Conservation (phyloP, 169 alveolate genomes). For the Pseudocohnilembus persalinus region DNA sequence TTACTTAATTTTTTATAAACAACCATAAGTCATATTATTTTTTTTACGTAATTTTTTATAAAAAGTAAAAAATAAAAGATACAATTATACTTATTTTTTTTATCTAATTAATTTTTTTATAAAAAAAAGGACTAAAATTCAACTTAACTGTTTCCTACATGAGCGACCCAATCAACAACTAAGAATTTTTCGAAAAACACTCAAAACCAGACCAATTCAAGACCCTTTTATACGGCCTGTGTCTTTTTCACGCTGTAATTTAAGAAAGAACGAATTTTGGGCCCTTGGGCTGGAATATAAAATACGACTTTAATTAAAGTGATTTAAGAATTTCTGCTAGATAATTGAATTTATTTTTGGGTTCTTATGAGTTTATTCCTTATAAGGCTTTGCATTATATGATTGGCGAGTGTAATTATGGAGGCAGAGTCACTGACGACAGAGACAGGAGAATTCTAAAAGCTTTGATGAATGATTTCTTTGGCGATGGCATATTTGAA, state of each 20-base stretch:
- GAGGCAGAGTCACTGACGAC: constrained; percentile 87
- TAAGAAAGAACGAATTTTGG: constrained; percentile 82
- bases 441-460: constrained; percentile 77
- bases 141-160: constrained; percentile 63
- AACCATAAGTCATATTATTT: no score
- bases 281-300: constrained; percentile 78
- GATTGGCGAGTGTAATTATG: constrained; percentile 82
- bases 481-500: constrained; percentile 44
- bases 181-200: constrained; percentile 54
- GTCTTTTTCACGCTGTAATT: constrained; percentile 79
- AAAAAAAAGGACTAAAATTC: constrained; percentile 34
- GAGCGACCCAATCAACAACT: constrained; percentile 59
- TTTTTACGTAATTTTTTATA: no score
- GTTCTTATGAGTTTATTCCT: constrained; percentile 59
- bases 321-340: constrained; percentile 66
- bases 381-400: constrained; percentile 73
- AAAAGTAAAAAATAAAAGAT: no score
- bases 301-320: constrained; percentile 73
- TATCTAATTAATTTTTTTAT: no score
- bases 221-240: constrained; percentile 66
- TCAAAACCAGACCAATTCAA: constrained; percentile 62
- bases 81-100: no score
- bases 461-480: constrained; percentile 69
- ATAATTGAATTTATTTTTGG: constrained; percentile 57
- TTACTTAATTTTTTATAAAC: no score